Base-by-base conservation (phyloP, 305 asterid species). In the Solanum chacoense region DNA sequence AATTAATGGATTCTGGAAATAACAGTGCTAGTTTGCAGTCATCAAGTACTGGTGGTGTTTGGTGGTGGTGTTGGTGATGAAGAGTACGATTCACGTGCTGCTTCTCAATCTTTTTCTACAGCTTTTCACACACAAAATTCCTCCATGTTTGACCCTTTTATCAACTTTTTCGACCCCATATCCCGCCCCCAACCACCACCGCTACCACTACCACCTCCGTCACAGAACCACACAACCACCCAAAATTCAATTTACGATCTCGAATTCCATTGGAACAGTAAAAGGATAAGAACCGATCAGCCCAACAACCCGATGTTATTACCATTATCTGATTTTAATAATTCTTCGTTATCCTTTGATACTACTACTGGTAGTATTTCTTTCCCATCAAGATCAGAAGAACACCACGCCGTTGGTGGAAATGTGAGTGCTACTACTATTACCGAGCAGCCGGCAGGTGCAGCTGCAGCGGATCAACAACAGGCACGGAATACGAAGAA, bases 11-110 rank as follows among this genome's bases (percentile, higher is more conserved):
- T 91, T 95, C 98, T 35, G 92, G 91, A 88, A 92, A 93, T 73
- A 92, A 93, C 40, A 96, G 98, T 86, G 98, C 93, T 13, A 94
- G 97, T 90, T 71, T 93, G 8, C 96, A 93, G 90, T 94, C 98
- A 36, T 96, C 98, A 5, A 93, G 98, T 84, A 94, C 94, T 40
- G 86, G 67, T 40, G 85, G 97, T 75, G 74, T 95, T 95, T 93
- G 73, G 6, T 4, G 71, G 93, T 29, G 84, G 20, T 76, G 85
- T 13, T 40, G 55, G 94, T 16, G 96, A 95, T 9, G 97, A 95
- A 73, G 98, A 95, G 91, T 92, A 90, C 90, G 94, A 94, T 16
- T 94, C 98, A 89, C 98, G 94, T 91, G 93, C 87, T 91, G 93
- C 84, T 87, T 90, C 89, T n/a, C 92, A 89, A 86, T 90, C 92